Evolutionary conservation across 176 grass and related monocot genomes (phyloP), one percentile per base, ranked within the genome.

Genomic region (Hordeum marinum): DNA sequence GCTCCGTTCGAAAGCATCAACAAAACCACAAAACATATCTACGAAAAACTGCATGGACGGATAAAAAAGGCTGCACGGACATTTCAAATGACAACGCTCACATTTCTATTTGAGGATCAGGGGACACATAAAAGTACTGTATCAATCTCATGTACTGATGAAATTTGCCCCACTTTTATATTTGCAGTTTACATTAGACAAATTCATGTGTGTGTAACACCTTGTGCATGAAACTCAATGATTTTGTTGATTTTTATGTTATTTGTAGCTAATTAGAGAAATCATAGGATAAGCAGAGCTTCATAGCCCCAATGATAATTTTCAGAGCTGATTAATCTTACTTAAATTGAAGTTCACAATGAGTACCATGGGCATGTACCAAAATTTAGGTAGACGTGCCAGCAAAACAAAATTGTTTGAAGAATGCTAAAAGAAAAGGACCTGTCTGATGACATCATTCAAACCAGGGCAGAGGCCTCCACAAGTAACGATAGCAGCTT

Each of bases 391-490:
- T 21, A 42, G 10, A 29, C 42, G 39, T 82, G 35, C 59, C 9
- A 83, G 36, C 14, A 37, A 78, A 27, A 17, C n/a, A 60, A 39
- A 83, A 70, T 37, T 62, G 63, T 70, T 12, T 75, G 80, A 76
- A 83, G 27, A 77, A 21, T 59, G 29, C 35, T 76, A 68, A 23
- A 82, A 82, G 57, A 59, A 35, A 83, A 65, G 46, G 37, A 97
- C 94, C 91, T 97, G 94, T 85, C 94, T 87, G 70, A 94, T 94
- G 87, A 94, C 94, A 94, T 97, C 94, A 84, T 97, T 97, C 79
- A 97, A 88, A 86, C 94, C 94, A 78, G 94, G 94, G 68, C 94
- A 97, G 32, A 97, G 94, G 21, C 94, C 94, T 75, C 94, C 94
- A 84, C 91, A 97, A 65, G 87, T 97, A 89, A 97, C 94, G 65